Evolutionary conservation across 2,329 filamentous ascomycete species (phyloP), one percentile per base, ranked within the genome.

Genomic region (Colletotrichum sp.): DNA sequence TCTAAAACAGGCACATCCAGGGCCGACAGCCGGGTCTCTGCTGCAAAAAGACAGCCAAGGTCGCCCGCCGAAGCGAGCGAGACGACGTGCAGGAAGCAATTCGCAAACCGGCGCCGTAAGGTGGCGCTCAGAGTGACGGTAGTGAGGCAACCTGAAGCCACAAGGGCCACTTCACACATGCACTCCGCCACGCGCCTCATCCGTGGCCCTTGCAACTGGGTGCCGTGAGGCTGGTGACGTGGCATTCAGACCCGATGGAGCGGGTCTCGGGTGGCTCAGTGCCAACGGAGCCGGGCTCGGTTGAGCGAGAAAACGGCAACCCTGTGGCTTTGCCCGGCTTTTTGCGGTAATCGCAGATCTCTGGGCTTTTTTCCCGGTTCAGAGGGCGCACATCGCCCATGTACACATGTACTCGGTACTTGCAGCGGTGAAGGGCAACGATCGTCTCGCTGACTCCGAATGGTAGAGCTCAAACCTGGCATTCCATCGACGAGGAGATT

Each of bases 111-210:
- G 72, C 72, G 55, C 55, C 48, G 38, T 21, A 38, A 64, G 65
- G 75, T 72, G 75, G 72, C 77, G 71, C 32, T 71, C 16, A 36
- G 48, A 43, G 70, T 16, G 21, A 76, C 74, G 34, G 71, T 69
- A 58, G 52, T 61, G 67, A 77, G 74, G 74, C 70, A 77, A 55
- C 66, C 74, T 61, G 67, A 68, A 69, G 67, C 65, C 65, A 76
- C 58, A 69, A 26, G 48, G 30, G 36, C 60, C 72, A 38, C 66
- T 36, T 63, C 32, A 60, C 32, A 65, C 48, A 70, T 72, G 75
- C 63, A 76, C 77, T 78, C 72, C 77, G 77, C 77, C 77, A 78
- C 77, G 77, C 72, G 75, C 72, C 75, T 77, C 75, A 72, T 61
- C 75, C 75, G 72, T 21, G 34, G 21, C 32, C 58, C 58, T 43